A percentile compares a stretch with the other conserved stretches of the same genome.
Evolutionary conservation across 176 grass and related monocot genomes (phyloP).

Genomic region (Ensete ventricosum): DNA sequence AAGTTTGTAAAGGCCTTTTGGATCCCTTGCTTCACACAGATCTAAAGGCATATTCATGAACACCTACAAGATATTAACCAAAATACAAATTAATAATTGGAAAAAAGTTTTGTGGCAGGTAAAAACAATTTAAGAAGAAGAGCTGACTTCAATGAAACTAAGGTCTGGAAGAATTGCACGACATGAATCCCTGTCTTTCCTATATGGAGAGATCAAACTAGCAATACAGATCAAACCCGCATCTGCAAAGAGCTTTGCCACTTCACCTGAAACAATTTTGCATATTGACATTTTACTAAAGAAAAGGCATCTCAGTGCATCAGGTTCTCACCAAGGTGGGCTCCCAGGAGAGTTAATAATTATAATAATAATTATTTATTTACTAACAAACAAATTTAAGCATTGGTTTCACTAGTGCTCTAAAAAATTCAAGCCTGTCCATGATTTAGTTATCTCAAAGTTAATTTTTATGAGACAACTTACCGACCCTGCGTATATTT

Average conservation of each 20-base stretch:
- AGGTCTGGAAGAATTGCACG: conserved; percentile 61
- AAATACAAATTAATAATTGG: not conserved
- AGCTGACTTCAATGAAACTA: conserved; percentile 77
- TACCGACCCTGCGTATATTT: conserved; percentile 90
- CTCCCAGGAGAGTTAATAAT: no score
- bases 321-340: no score
- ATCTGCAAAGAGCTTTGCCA: conserved; percentile 87
- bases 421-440: not conserved
- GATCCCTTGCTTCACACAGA: conserved; percentile 83
- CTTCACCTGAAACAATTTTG: conserved; percentile 51
- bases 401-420: no score
- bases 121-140: conserved; percentile 7
- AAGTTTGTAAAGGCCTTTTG: conserved; percentile 97
- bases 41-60: conserved; percentile 98
- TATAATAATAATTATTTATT: no score
- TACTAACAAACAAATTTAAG: no score
- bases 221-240: conserved; percentile 83
- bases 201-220: conserved; percentile 56
- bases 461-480: not conserved
- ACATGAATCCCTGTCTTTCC: conserved; percentile 75
- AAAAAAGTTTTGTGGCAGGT: not conserved
- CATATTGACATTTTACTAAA: no score
- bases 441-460: not conserved
- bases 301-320: no score
- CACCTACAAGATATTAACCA: conserved; percentile 38